phyloP scores from a whole-genome alignment of 257 asterid species.

The Misopates orontium region DNA sequence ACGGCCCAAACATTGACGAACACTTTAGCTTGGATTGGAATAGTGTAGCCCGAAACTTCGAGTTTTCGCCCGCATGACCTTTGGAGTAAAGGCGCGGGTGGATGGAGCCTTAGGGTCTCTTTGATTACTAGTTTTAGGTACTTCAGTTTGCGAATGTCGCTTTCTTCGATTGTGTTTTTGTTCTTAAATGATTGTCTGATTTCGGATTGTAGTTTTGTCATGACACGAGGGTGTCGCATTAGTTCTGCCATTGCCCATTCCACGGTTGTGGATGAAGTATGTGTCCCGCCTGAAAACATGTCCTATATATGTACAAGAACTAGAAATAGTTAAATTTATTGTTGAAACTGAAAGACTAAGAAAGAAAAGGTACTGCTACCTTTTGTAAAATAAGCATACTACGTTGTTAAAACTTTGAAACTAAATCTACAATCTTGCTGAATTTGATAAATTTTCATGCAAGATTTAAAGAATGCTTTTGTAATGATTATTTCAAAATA shows the following conservation, averaged over 20 bases:
- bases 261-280: background rate
- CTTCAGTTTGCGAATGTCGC: background rate
- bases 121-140: background rate
- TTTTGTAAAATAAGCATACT: too few relatives aligned
- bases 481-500: too few relatives aligned
- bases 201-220: background rate
- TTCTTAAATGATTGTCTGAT: background rate
- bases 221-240: background rate
- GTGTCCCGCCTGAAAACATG: background rate
- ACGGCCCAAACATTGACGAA: conserved; percentile 1
- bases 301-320: background rate
- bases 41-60: background rate
- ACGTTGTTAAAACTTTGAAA: too few relatives aligned
- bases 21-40: background rate
- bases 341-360: too few relatives aligned
- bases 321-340: too few relatives aligned
- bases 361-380: too few relatives aligned
- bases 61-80: background rate
- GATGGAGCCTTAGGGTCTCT: conserved; percentile 1
- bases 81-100: background rate
- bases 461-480: too few relatives aligned
- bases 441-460: too few relatives aligned
- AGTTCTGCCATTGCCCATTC: conserved; percentile 6
- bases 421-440: too few relatives aligned
- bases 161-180: background rate